Evolutionary conservation across 83 land plant species (phyloP), one percentile per base, ranked within the genome.

Genomic region (Thuja plicata): DNA sequence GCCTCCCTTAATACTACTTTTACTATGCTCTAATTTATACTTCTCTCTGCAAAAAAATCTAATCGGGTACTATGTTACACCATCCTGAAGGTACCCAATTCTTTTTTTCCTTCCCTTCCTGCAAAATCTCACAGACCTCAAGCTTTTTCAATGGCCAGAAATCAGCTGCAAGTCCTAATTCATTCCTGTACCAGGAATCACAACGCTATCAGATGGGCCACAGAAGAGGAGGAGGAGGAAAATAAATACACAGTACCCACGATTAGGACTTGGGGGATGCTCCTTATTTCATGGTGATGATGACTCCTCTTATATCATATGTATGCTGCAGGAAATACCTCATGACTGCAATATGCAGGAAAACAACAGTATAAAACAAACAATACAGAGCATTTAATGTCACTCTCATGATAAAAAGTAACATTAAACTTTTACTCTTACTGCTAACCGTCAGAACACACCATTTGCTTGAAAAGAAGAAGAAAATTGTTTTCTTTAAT

Each of bases 161-260:
- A 32, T 32, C 2, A 76, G 38, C 79, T 35, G 35, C 79, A 35
- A 76, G 79, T 76, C 79, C 79, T 35, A 76, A 76, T 76, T 76
- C 38, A 66, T 35, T 35, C 17, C 79, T 76, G 79, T 76, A 76
- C 79, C 38, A 76, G 17, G 38, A 34, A 76, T 32, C 15, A 32
- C 79, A 76, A 76, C 79, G 34, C 16, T 35, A 76, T 76, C 79
- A 76, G 78, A 30, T 34, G 79, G 79, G 35, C 79, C 79, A 76
- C 40, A 76, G 15, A 74, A 74, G 77, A 73, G 2, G 32, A 8
- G 30, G 79, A 8, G 79, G 79, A 76, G 30, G 38, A 76, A 76
- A 34, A 76, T 11, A 76, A 34, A 76, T 76, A 32, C 38, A 76
- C 79, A 76, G 38, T 76, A 76, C 38, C 16, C 15, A 32, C 35